Evolutionary conservation across 176 grass and related monocot species (phyloP).

Genomic region (Puya raimondii): DNA sequence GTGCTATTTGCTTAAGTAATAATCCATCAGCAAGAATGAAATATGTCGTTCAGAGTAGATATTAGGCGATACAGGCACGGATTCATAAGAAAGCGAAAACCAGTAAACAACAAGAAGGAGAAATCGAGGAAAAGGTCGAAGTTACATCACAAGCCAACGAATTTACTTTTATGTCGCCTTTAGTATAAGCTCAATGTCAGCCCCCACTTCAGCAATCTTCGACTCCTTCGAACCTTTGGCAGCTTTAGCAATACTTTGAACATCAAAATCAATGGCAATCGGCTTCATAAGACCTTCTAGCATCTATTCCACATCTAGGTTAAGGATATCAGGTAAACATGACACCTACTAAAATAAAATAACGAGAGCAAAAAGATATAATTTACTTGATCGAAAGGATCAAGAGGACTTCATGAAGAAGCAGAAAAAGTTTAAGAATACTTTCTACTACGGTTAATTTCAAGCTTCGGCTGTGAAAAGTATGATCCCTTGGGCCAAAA

Average conservation of each 20-base stretch:
- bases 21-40: too few relatives aligned
- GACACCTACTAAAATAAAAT: slow-evolving; percentile 3
- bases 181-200: slow-evolving; percentile 67
- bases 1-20: too few relatives aligned
- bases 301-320: slow-evolving; percentile 54
- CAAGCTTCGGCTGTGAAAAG: too few relatives aligned
- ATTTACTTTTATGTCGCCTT: slow-evolving; percentile 26
- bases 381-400: too few relatives aligned
- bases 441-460: too few relatives aligned
- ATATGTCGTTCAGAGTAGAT: too few relatives aligned
- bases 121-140: too few relatives aligned
- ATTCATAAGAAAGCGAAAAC: too few relatives aligned
- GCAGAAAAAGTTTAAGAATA: too few relatives aligned
- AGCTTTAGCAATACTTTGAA: slow-evolving; percentile 51
- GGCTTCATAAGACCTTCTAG: slow-evolving; percentile 68
- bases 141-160: background rate
- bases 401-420: too few relatives aligned
- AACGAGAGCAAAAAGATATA: background rate
- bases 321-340: slow-evolving; percentile 28
- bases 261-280: slow-evolving; percentile 85
- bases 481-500: background rate
- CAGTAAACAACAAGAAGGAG: too few relatives aligned
- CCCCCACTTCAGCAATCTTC: slow-evolving; percentile 74
- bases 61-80: too few relatives aligned
- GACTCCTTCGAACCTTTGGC: slow-evolving; percentile 57